phyloP scores from a whole-genome alignment of 2,329 filamentous ascomycete species.

The Fusarium brevicatenulatum region DNA sequence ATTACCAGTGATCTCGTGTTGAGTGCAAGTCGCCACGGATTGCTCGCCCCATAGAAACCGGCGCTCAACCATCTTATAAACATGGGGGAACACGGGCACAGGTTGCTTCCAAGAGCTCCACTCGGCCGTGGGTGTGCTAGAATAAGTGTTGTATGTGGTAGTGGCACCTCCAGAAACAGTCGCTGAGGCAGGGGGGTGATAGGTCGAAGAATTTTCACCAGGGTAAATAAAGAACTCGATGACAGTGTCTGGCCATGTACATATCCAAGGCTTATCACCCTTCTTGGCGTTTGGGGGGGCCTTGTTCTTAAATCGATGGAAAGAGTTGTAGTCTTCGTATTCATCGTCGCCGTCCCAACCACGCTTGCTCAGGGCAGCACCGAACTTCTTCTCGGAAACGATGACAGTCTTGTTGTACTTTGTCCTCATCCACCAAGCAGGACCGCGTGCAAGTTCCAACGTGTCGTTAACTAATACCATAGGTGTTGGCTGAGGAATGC shows the following conservation, averaged over 20 bases:
- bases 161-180: neutral
- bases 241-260: constrained; percentile 65
- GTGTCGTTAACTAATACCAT: constrained; percentile 64
- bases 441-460: constrained; percentile 58
- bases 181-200: constrained; percentile 8
- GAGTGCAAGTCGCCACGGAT: constrained; percentile 57
- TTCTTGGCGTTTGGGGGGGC: constrained; percentile 45
- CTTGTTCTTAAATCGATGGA: constrained; percentile 34
- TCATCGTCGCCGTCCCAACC: constrained; percentile 35
- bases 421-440: constrained; percentile 65
- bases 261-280: constrained; percentile 68
- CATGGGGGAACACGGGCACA: constrained; percentile 57
- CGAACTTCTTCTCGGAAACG: constrained; percentile 56
- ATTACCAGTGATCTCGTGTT: constrained; percentile 57
- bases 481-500: constrained; percentile 50
- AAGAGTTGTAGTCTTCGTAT: constrained; percentile 23
- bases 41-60: constrained; percentile 51
- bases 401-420: constrained; percentile 67
- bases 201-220: constrained; percentile 54
- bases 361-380: constrained; percentile 44
- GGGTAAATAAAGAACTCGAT: constrained; percentile 69
- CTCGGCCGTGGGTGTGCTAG: neutral
- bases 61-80: constrained; percentile 66
- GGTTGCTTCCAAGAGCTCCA: constrained; percentile 5
- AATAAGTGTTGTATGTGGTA: constrained; percentile 17